These are phyloP conservation scores for Lyophyllum semitale DNA, from an alignment of 768 basidiomycete genomes.

Conservation along the genomic window DNA sequence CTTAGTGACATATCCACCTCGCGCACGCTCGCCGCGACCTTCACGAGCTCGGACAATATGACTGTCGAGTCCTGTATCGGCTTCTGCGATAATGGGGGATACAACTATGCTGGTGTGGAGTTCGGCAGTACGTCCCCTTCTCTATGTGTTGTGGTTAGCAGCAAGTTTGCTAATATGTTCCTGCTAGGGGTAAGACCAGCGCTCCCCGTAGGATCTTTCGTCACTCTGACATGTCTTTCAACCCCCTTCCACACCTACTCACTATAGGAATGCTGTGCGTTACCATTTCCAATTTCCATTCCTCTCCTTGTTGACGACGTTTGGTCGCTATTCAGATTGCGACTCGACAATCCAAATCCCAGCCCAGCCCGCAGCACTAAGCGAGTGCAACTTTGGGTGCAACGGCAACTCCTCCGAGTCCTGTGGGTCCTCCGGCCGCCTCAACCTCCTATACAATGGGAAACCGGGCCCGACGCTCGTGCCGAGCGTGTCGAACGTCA, in stretches of 20 bases:
- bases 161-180: neutral
- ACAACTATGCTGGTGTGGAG: conserved; percentile 65
- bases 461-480: conserved; percentile 48
- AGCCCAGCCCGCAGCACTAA: conserved; percentile 39
- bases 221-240: neutral
- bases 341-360: conserved; percentile 57
- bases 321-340: conserved; percentile 46
- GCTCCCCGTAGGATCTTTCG: neutral
- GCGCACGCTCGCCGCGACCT: conserved; percentile 53
- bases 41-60: conserved; percentile 50
- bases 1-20: conserved; percentile 38
- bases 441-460: conserved; percentile 61
- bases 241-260: neutral
- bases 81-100: conserved; percentile 37
- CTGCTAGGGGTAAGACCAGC: conserved; percentile 14
- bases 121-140: conserved; percentile 46
- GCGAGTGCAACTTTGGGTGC: conserved; percentile 56
- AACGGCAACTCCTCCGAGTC: conserved; percentile 53
- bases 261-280: conserved; percentile 43
- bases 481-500: conserved; percentile 39
- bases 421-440: conserved; percentile 53
- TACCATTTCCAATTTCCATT: neutral
- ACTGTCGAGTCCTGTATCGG: conserved; percentile 47
- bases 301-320: neutral
- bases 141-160: neutral